Conservation (phyloP, 2,329 filamentous ascomycete species). For the Trichoderma semiorbis region DNA sequence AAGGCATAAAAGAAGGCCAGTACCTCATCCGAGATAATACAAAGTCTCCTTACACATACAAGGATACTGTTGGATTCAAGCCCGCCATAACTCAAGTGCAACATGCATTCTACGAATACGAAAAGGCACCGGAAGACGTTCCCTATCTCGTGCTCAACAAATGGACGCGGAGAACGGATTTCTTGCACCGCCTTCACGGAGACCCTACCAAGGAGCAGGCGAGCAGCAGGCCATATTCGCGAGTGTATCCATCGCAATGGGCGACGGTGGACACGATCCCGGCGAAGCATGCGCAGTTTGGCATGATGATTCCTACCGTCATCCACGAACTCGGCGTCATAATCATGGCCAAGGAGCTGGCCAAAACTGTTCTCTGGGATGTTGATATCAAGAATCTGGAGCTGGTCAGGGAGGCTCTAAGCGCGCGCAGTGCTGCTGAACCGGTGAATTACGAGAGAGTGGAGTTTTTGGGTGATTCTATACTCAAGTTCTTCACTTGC, state of each 20-base stretch:
- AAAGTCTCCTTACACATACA: constrained; percentile 40
- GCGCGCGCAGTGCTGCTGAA: constrained; percentile 57
- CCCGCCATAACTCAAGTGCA: constrained; percentile 42
- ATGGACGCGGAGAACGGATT: constrained; percentile 56
- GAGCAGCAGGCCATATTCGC: constrained; percentile 41
- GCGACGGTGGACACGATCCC: constrained; percentile 50
- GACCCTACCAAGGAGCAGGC: constrained; percentile 20
- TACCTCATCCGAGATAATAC: constrained; percentile 41
- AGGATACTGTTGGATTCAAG: constrained; percentile 41
- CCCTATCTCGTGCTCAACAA: constrained; percentile 48
- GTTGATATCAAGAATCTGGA: constrained; percentile 52
- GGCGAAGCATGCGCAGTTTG: constrained; percentile 45
- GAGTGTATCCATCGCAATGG: constrained; percentile 44
- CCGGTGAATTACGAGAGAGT: constrained; percentile 72
- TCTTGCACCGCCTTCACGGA: constrained; percentile 45
- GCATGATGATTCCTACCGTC: constrained; percentile 68
- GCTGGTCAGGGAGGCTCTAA: constrained; percentile 67
- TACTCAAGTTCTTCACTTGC: constrained; percentile 72
- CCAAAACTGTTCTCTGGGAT: constrained; percentile 29
- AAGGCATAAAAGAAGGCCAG: constrained; percentile 22
- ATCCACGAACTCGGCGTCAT: constrained; percentile 64
- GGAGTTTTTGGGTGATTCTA: constrained; percentile 82
- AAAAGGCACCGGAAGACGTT: constrained; percentile 39
- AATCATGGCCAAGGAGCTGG: constrained; percentile 60
- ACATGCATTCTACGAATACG: constrained; percentile 34